Conservation (phyloP, 2,329 filamentous ascomycete species). For the Penicillium sp. region DNA sequence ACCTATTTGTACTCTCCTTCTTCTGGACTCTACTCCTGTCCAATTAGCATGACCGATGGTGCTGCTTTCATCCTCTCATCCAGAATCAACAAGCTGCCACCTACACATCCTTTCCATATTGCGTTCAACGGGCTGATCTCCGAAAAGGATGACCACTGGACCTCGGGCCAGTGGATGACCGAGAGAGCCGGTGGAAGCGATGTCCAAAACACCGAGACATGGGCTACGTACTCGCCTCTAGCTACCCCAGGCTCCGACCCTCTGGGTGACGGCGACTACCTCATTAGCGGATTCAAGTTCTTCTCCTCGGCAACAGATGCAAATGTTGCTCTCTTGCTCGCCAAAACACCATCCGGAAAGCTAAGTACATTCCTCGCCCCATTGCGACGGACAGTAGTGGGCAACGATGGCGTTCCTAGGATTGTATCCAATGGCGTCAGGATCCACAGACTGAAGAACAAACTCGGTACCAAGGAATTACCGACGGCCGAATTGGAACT, state of each 20-base stretch:
- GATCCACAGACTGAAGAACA: constrained; percentile 69
- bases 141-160: constrained; percentile 32
- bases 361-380: constrained; percentile 66
- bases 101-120: constrained; percentile 23
- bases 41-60: constrained; percentile 59
- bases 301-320: constrained; percentile 67
- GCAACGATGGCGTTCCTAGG: constrained; percentile 8
- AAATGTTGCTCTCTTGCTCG: constrained; percentile 63
- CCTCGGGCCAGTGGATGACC: constrained; percentile 42
- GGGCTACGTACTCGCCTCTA: constrained; percentile 29
- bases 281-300: constrained; percentile 68
- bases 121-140: constrained; percentile 29
- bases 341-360: constrained; percentile 54
- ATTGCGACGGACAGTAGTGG: constrained; percentile 46
- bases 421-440: constrained; percentile 61
- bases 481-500: constrained; percentile 69
- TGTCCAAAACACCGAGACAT: constrained; percentile 36
- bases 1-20: constrained; percentile 60
- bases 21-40: constrained; percentile 62
- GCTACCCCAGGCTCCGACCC: constrained; percentile 4
- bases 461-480: constrained; percentile 66
- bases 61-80: constrained; percentile 35
- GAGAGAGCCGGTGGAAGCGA: constrained; percentile 38
- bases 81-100: constrained; percentile 12
- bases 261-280: constrained; percentile 31